phyloP scores from a whole-genome alignment of 2,329 filamentous ascomycete species.

The Claviceps fusiformis region DNA sequence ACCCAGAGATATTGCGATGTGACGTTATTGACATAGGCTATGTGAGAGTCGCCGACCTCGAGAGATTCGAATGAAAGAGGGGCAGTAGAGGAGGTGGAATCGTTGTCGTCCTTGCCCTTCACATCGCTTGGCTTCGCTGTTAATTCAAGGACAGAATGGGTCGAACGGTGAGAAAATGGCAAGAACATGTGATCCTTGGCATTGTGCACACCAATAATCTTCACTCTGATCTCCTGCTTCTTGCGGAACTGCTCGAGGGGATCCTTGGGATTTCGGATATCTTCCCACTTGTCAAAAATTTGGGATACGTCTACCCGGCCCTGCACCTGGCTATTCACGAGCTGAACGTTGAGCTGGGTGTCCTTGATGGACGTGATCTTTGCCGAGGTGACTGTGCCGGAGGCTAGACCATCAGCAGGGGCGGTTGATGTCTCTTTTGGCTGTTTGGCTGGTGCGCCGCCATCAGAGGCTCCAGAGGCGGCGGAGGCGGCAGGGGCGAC shows the following conservation, averaged over 20 bases:
- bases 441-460: slow-evolving; percentile 28
- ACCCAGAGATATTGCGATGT: slow-evolving; percentile 73
- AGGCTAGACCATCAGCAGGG: slow-evolving; percentile 54
- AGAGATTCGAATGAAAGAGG: slow-evolving; percentile 61
- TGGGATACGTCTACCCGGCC: slow-evolving; percentile 91
- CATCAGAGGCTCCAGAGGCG: slow-evolving; percentile 32
- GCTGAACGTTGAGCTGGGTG: slow-evolving; percentile 81
- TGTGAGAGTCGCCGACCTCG: slow-evolving; percentile 53
- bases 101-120: slow-evolving; percentile 29
- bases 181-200: slow-evolving; percentile 82
- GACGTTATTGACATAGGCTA: slow-evolving; percentile 88
- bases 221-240: slow-evolving; percentile 59
- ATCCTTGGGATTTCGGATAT: slow-evolving; percentile 68
- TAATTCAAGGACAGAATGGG: slow-evolving; percentile 75
- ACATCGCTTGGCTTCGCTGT: slow-evolving; percentile 63
- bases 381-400: slow-evolving; percentile 64
- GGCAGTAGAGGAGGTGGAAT: slow-evolving; percentile 9
- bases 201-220: slow-evolving; percentile 77
- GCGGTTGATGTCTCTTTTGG: slow-evolving; percentile 17
- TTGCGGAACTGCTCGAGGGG: slow-evolving; percentile 61
- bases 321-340: slow-evolving; percentile 60
- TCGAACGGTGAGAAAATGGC: slow-evolving; percentile 73
- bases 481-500: slow-evolving; percentile 26
- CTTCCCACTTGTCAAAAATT: slow-evolving; percentile 75
- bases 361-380: slow-evolving; percentile 73